Conservation (phyloP, 371 early-diverging fungal genomes). For the Rhizopus sp. region DNA sequence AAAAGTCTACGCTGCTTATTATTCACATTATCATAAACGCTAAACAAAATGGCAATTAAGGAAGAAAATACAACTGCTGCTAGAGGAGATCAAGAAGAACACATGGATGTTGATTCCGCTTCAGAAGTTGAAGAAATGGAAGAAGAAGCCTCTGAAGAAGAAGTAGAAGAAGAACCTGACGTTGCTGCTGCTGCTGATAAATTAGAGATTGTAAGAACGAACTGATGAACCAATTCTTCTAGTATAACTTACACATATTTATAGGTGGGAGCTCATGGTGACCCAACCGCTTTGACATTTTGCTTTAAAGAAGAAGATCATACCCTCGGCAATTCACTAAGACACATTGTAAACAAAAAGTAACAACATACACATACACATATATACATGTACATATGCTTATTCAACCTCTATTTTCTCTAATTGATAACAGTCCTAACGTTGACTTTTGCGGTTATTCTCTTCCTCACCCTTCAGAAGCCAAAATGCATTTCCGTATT, state of each 20-base stretch:
- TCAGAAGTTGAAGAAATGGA: constrained; percentile 28
- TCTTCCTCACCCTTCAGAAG: constrained; percentile 99
- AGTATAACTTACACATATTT: neutral
- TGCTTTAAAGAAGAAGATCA: constrained; percentile 93
- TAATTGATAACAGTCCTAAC: constrained; percentile 56
- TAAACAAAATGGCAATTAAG: constrained; percentile 7
- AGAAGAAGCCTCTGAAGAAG: constrained; percentile 31
- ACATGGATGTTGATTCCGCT: constrained; percentile 26
- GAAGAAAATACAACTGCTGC: constrained; percentile 15
- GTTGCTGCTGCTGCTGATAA: constrained; percentile 46
- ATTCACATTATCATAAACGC: no score
- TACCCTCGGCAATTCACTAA: constrained; percentile 92
- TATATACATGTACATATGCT: no score
- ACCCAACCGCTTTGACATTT: constrained; percentile 83
- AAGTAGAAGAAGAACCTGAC: constrained; percentile 38
- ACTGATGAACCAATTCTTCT: neutral
- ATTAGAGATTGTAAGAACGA: constrained; percentile 52
- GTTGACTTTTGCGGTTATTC: constrained; percentile 99
- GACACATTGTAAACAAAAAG: constrained; percentile 95
- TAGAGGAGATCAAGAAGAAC: constrained; percentile 14
- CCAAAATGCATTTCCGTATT: constrained; percentile 90
- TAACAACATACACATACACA: constrained; percentile 22
- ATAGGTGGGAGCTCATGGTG: constrained; percentile 60
- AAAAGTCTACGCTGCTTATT: no score
- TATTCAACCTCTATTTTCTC: no score